A percentile compares a stretch with the other conserved stretches of the same genome.
phyloP scores from a whole-genome alignment of 306 rosid species.

The Pyrus communis region DNA sequence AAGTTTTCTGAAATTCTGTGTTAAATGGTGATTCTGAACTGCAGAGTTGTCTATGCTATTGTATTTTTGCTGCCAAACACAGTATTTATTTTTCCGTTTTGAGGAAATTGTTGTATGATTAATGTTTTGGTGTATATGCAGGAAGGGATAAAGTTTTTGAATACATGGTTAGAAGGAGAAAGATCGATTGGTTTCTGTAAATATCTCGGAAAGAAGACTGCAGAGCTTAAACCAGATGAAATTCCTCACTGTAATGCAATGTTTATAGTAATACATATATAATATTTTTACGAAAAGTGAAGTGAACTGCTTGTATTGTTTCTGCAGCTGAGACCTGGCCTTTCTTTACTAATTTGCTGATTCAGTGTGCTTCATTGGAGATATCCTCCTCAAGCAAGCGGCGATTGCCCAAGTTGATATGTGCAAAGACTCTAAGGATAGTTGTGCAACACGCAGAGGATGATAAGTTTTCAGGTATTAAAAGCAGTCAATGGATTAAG shows the following conservation, averaged over 20 bases:
- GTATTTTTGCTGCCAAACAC: not conserved
- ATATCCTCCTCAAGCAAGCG: constrained; percentile 75
- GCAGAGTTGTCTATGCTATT: not conserved
- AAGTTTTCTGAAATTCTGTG: not conserved
- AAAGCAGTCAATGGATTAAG: not conserved
- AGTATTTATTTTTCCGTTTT: not conserved
- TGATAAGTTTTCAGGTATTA: constrained; percentile 61
- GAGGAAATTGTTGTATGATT: not conserved
- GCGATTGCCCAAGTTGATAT: constrained; percentile 55
- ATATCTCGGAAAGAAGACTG: constrained; percentile 56
- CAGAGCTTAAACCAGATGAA: constrained; percentile 65
- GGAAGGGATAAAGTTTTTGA: constrained; percentile 83
- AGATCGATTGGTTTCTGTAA: constrained; percentile 55
- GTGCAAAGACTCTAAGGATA: constrained; percentile 73
- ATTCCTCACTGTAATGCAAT: constrained; percentile 47
- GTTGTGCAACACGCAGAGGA: constrained; percentile 75
- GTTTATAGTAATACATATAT: not conserved
- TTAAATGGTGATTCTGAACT: not conserved
- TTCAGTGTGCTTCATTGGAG: constrained; percentile 61
- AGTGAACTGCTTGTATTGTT: constrained; percentile 5
- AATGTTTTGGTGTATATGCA: constrained; percentile 9
- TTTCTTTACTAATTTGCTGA: constrained; percentile 57
- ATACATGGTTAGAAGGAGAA: constrained; percentile 92
- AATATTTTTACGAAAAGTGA: not conserved
- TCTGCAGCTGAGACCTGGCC: constrained; percentile 97